Evolutionary conservation across 768 basidiomycete genomes (phyloP).

Genomic region (Russula dissimulans): DNA sequence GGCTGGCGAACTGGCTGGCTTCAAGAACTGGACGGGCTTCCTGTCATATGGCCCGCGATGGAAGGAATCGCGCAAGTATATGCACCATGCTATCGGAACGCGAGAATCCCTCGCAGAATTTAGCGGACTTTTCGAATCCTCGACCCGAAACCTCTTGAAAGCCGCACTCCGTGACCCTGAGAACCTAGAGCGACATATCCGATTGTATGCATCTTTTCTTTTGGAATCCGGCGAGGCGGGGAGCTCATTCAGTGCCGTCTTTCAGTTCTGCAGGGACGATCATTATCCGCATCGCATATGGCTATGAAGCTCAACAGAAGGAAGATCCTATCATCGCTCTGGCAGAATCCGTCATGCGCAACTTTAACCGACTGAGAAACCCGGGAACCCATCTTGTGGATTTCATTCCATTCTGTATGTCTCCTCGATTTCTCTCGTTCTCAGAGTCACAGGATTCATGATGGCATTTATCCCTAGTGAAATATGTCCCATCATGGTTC

Average conservation of each 20-base stretch:
- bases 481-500: slow-evolving; percentile 24
- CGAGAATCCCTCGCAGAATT: slow-evolving; percentile 1
- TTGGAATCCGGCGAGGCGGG: neutral
- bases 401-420: slow-evolving; percentile 24
- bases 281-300: neutral
- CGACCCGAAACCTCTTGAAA: neutral
- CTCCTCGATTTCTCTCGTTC: no score
- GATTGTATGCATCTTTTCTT: neutral
- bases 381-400: slow-evolving; percentile 28
- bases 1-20: slow-evolving; percentile 9
- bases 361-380: slow-evolving; percentile 5
- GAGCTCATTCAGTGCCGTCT: neutral
- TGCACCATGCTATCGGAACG: slow-evolving; percentile 7
- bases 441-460: neutral
- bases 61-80: slow-evolving; percentile 6
- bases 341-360: slow-evolving; percentile 10
- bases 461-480: neutral
- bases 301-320: slow-evolving; percentile 14
- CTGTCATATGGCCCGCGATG: neutral
- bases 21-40: neutral
- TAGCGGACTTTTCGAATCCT: neutral
- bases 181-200: neutral
- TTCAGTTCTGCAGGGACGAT: no score
- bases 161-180: neutral
- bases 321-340: neutral